These are phyloP conservation scores for Nannochloropsis salina DNA, from an alignment of 108 stramenopile species.

Conservation along the genomic window DNA sequence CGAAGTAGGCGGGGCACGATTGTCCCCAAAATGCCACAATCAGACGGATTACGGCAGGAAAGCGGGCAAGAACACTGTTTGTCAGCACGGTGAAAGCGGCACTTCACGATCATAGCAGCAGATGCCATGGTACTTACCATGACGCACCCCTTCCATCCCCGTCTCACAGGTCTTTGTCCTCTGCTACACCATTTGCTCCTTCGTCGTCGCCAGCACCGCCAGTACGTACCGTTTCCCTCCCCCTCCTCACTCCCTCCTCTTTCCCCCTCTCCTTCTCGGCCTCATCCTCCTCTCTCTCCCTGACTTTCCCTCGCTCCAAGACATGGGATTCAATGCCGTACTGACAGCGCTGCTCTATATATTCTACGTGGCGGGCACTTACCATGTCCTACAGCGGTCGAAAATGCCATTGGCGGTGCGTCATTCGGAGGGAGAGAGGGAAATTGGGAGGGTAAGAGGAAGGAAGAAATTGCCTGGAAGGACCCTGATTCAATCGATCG, in stretches of 20 bases:
- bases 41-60: too few species aligned
- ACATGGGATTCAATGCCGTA: conserved; percentile 38
- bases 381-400: conserved; percentile 23
- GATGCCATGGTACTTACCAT: too few species aligned
- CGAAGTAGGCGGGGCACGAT: too few species aligned
- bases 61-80: too few species aligned
- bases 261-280: background rate
- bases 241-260: background rate
- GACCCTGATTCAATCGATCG: background rate
- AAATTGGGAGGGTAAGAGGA: background rate
- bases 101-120: too few species aligned
- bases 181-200: conserved; percentile 26
- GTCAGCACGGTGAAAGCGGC: too few species aligned
- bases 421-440: background rate
- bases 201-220: conserved; percentile 31
- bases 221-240: background rate
- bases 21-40: too few species aligned
- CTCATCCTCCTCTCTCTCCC: background rate
- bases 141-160: too few species aligned
- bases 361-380: conserved; percentile 32
- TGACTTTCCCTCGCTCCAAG: background rate
- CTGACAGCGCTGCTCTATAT: conserved; percentile 33
- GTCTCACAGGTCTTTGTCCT: too few species aligned
- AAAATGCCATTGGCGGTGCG: conserved; percentile 32
- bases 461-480: background rate